These are phyloP conservation scores for Malbranchea cinnamomea DNA, from an alignment of 2,329 filamentous ascomycete species.

Conservation along the genomic window DNA sequence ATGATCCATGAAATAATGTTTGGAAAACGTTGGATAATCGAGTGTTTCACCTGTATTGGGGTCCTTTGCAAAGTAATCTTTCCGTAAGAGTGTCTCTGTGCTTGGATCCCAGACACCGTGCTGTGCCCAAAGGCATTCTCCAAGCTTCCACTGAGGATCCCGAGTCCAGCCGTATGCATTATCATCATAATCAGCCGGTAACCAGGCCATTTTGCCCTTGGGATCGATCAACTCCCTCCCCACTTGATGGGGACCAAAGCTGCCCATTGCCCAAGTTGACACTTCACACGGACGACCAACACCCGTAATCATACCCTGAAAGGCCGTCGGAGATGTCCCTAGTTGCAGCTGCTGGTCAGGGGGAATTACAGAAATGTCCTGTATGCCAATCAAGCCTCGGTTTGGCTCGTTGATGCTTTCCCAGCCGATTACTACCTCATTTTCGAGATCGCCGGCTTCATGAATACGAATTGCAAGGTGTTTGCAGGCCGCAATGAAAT, in stretches of 20 bases:
- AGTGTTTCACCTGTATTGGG: constrained; percentile 59
- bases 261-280: constrained; percentile 84
- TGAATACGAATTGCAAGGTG: constrained; percentile 74
- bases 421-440: constrained; percentile 84
- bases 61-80: constrained; percentile 75
- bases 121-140: constrained; percentile 93
- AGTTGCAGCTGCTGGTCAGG: constrained; percentile 82
- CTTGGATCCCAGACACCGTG: constrained; percentile 86
- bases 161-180: constrained; percentile 79
- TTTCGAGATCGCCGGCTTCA: constrained; percentile 76
- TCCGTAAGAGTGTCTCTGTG: constrained; percentile 61
- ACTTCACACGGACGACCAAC: constrained; percentile 82
- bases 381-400: constrained; percentile 68
- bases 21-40: constrained; percentile 75
- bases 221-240: constrained; percentile 75
- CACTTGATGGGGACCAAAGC: constrained; percentile 80
- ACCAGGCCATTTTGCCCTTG: constrained; percentile 70
- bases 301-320: constrained; percentile 86
- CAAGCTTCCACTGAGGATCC: constrained; percentile 75
- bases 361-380: constrained; percentile 68
- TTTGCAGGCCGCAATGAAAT: constrained; percentile 66
- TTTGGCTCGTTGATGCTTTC: constrained; percentile 95
- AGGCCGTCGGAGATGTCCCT: constrained; percentile 82
- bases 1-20: constrained; percentile 79
- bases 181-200: constrained; percentile 71